Conservation (phyloP, 2,329 filamentous ascomycete species). For the Trichophyton benhamiae region DNA sequence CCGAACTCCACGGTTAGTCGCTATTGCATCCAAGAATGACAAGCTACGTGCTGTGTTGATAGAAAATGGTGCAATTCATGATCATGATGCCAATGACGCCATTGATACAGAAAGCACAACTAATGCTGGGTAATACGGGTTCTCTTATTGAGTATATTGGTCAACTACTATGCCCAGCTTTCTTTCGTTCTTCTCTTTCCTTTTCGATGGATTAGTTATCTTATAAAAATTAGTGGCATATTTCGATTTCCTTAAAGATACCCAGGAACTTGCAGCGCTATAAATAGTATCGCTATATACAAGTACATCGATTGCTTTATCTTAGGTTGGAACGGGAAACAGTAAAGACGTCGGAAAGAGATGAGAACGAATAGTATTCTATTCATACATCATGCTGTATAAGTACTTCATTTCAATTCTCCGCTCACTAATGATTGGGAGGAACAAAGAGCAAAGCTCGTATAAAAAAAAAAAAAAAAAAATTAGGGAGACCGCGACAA, state of each 20-base stretch:
- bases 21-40: background rate
- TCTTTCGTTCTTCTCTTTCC: too few species aligned
- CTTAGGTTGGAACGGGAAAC: background rate
- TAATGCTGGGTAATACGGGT: background rate
- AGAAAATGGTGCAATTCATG: background rate
- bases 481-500: background rate
- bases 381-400: background rate
- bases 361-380: background rate
- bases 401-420: background rate
- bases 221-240: background rate
- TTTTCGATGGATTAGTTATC: too few species aligned
- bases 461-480: background rate
- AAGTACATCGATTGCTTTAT: background rate
- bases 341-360: background rate
- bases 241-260: background rate
- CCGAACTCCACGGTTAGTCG: background rate
- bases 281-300: background rate
- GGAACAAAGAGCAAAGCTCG: background rate
- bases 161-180: too few species aligned
- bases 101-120: too few species aligned
- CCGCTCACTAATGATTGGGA: background rate
- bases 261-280: background rate
- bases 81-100: background rate
- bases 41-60: background rate
- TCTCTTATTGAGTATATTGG: background rate